phyloP scores from a whole-genome alignment of 2,329 filamentous ascomycete species.

The Epichloe festucae region DNA sequence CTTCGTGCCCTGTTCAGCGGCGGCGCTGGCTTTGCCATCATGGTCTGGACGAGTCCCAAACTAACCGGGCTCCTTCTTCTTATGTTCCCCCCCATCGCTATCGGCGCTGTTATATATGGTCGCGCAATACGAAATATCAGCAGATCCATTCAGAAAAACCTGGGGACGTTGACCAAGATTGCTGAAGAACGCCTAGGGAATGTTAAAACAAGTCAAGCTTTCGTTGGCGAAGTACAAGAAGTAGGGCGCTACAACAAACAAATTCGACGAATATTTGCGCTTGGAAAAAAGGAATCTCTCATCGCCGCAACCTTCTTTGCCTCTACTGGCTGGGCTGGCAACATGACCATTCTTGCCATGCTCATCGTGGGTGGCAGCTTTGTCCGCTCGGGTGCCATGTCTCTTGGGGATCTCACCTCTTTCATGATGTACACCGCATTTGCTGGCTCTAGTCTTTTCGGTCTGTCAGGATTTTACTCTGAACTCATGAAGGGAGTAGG shows the following conservation, averaged over 20 bases:
- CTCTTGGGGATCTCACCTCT: slow-evolving; percentile 81
- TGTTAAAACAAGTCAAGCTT: slow-evolving; percentile 91
- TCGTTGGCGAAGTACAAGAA: slow-evolving; percentile 85
- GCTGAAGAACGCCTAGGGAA: slow-evolving; percentile 96
- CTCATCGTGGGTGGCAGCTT: slow-evolving; percentile 84
- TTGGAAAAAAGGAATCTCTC: slow-evolving; percentile 80
- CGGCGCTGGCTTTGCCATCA: slow-evolving; percentile 75
- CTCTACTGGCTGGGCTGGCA: slow-evolving; percentile 80
- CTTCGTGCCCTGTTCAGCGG: slow-evolving; percentile 82
- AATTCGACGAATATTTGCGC: slow-evolving; percentile 78
- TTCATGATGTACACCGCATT: slow-evolving; percentile 98
- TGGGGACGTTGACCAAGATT: slow-evolving; percentile 89
- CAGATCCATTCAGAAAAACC: slow-evolving; percentile 82
- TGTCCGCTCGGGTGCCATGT: slow-evolving; percentile 76
- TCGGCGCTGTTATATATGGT: slow-evolving; percentile 86
- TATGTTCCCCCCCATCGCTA: slow-evolving; percentile 86
- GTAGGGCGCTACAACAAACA: slow-evolving; percentile 84
- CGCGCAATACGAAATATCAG: slow-evolving; percentile 79
- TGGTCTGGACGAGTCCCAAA: slow-evolving; percentile 91
- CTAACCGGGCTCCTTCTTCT: slow-evolving; percentile 76
- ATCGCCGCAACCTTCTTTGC: slow-evolving; percentile 85
- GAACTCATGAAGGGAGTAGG: slow-evolving; percentile 99
- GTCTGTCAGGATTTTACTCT: slow-evolving; percentile 89
- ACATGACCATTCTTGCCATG: slow-evolving; percentile 88
- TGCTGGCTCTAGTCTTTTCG: slow-evolving; percentile 75